Base-by-base conservation (phyloP, 345 rosid genomes). In the Eutrema japonicum region DNA sequence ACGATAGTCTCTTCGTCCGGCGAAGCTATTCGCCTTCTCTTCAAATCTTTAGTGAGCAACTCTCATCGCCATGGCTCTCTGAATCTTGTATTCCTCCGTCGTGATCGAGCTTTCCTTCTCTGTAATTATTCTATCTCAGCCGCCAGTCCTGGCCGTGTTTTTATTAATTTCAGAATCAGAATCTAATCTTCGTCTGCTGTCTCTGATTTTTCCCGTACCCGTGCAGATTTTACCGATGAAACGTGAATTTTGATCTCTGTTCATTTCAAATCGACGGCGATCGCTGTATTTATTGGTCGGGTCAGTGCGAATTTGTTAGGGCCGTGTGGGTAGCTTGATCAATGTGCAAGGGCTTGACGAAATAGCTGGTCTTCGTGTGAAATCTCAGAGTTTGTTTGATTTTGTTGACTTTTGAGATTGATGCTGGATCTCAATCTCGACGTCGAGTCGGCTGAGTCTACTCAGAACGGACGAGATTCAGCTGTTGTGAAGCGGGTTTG, bases 361-460 rank as follows among this genome's bases (percentile, higher is more conserved):
- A 62, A 14, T 59, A 57, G 47, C 4, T 73, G 10, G 27, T 8
- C 59, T 57, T 60, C 40, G 46, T 48, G 58, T 70, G 75, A 27
- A 61, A 48, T 33, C 47, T 48, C 4, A 22, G 79, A 48, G 68
- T 57, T 53, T 62, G 26, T 43, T 32, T 30, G 37, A 11, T 40
- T 64, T 33, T 41, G 70, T 68, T 78, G 80, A 66, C 56, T 77
- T 62, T 62, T 46, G 67, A 41, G 67, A 56, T 50, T 65, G 64
- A 91, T 93, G 98, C 80, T 93, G 78, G 98, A 93, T 93, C 96
- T 93, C 77, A 89, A 91, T 77, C 87, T 89, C 49, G 85, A 80
- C 71, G 81, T 73, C 72, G 80, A 64, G 37, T 89, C 85, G 74
- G 61, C 64, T 72, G 91, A 84, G 82, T 83, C 86, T 66, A 71